Evolutionary conservation across 345 rosid species (phyloP).

Genomic region (Aethionema arabicum): DNA sequence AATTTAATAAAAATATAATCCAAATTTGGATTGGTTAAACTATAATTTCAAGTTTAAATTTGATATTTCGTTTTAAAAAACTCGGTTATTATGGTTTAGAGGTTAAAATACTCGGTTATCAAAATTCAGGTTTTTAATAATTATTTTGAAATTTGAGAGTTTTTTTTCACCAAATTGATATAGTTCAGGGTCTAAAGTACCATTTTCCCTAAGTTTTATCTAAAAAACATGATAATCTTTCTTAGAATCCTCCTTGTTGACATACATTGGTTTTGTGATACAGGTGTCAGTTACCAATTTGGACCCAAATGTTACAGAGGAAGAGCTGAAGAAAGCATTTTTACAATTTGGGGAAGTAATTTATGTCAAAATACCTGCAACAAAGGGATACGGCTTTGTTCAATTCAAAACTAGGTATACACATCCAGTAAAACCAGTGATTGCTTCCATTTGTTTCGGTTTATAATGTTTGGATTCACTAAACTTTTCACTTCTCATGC

Average conservation of each 20-base stretch:
- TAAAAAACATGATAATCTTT: slow-evolving; percentile 4
- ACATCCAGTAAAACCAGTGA: slow-evolving; percentile 5
- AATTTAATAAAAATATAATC: no score
- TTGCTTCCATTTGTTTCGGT: slow-evolving; percentile 13
- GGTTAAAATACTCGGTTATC: no score
- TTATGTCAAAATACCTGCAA: slow-evolving; percentile 78
- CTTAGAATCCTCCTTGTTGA: slow-evolving; percentile 19
- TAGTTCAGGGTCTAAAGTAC: no score
- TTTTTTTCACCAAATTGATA: no score
- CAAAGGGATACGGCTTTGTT: slow-evolving; percentile 88
- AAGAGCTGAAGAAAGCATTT: slow-evolving; percentile 75
- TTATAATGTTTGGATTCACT: slow-evolving; percentile 11
- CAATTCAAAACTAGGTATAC: slow-evolving; percentile 72
- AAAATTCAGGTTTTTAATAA: no score
- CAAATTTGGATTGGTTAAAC: no score
- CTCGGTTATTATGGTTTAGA: no score
- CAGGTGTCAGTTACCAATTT: slow-evolving; percentile 79
- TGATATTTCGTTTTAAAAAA: no score
- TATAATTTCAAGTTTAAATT: no score
- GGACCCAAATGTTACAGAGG: slow-evolving; percentile 84
- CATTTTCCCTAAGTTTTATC: no score
- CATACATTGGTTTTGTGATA: slow-evolving; percentile 33
- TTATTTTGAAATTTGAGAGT: no score
- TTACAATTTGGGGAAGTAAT: slow-evolving; percentile 69
- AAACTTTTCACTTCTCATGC: slow-evolving; percentile 1